These are phyloP conservation scores for Alloteropsis semialata DNA, from an alignment of 176 grass and related monocot genomes.

Conservation along the genomic window DNA sequence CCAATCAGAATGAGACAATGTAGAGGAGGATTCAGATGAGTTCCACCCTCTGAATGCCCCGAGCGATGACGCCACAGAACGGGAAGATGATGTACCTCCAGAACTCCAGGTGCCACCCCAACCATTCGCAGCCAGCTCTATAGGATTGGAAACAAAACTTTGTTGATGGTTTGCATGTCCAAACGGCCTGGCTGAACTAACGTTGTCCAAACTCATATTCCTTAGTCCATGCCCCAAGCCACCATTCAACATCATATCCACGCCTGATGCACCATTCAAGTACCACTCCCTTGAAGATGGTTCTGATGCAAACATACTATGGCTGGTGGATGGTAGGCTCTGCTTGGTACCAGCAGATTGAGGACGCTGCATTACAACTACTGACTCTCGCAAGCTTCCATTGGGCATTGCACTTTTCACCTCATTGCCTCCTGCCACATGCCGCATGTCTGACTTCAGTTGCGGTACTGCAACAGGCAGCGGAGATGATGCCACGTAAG, in stretches of 20 bases:
- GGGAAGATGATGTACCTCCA: constrained; percentile 55
- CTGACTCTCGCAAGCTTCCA: constrained; percentile 63
- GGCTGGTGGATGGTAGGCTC: constrained; percentile 70
- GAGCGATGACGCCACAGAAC: constrained; percentile 48
- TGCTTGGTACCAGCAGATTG: constrained; percentile 65
- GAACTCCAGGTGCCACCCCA: constrained; percentile 62
- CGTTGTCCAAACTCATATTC: constrained; percentile 56
- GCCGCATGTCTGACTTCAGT: constrained; percentile 59
- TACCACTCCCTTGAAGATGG: constrained; percentile 63
- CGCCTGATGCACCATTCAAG: constrained; percentile 60
- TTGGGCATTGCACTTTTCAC: constrained; percentile 53
- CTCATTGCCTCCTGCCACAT: constrained; percentile 46
- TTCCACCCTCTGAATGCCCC: constrained; percentile 71
- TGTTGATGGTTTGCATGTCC: constrained; percentile 49
- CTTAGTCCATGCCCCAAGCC: constrained; percentile 50
- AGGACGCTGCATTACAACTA: constrained; percentile 87
- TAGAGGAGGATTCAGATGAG: constrained; percentile 40
- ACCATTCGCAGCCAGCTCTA: constrained; percentile 67
- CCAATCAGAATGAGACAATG: constrained; percentile 59
- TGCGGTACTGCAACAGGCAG: constrained; percentile 55
- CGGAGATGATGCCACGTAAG: constrained; percentile 53
- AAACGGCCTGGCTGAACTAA: constrained; percentile 50
- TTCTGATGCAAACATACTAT: constrained; percentile 46
- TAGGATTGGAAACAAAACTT: constrained; percentile 53
- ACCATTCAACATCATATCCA: constrained; percentile 69